Evolutionary conservation across 441 rosid genomes (phyloP).

Genomic region (Gossypium schwendimanii): DNA sequence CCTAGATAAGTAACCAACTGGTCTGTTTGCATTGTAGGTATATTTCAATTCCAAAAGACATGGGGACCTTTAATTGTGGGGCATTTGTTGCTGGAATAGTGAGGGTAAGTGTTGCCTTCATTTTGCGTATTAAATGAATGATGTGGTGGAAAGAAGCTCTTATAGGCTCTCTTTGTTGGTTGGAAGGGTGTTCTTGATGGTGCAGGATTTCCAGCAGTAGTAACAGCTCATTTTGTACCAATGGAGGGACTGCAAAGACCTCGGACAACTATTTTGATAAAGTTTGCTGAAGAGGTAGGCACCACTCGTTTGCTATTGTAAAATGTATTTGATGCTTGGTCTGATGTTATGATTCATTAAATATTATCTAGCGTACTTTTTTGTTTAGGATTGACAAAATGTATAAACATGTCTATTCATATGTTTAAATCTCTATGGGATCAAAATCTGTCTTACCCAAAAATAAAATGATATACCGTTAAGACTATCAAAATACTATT

Average conservation of each 20-base stretch:
- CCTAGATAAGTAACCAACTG: constrained; percentile 10
- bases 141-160: constrained; percentile 14
- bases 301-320: background rate
- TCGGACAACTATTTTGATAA: constrained; percentile 88
- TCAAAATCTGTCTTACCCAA: background rate
- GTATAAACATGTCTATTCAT: background rate
- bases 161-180: constrained; percentile 7
- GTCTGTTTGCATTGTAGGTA: constrained; percentile 41
- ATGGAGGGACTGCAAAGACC: constrained; percentile 94
- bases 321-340: background rate
- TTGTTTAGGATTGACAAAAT: background rate
- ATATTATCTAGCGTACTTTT: background rate
- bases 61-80: constrained; percentile 96
- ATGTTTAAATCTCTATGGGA: background rate
- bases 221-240: constrained; percentile 98
- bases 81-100: constrained; percentile 99
- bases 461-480: background rate
- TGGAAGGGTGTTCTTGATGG: constrained; percentile 82
- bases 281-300: constrained; percentile 90
- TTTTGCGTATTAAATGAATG: constrained; percentile 1
- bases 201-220: constrained; percentile 92
- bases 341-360: background rate
- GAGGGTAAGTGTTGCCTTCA: constrained; percentile 42
- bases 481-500: background rate
- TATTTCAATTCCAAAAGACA: constrained; percentile 92